phyloP scores from a whole-genome alignment of 352 stramenopile species.

The Pythium utonaiense region DNA sequence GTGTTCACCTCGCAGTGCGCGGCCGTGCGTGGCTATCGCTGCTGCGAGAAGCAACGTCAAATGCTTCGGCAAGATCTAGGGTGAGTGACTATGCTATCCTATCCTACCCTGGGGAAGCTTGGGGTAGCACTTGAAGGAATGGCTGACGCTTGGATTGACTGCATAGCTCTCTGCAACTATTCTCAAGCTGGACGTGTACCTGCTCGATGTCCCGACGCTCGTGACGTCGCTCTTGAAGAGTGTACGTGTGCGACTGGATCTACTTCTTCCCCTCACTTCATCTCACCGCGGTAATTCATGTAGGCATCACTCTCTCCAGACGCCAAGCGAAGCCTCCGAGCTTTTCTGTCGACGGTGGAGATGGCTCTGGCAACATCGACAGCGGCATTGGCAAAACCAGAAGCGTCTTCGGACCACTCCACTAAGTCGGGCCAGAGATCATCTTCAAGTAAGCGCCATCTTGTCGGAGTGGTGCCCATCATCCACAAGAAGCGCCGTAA shows the following conservation, averaged over 20 bases:
- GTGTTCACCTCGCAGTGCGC: constrained; percentile 8
- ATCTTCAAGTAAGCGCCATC: constrained; percentile 11
- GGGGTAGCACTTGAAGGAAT: too few relatives aligned
- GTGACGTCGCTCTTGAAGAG: constrained; percentile 17
- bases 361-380: not conserved
- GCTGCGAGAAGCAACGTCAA: constrained; percentile 13
- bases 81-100: not conserved
- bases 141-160: too few relatives aligned
- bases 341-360: not conserved
- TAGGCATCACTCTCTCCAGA: not conserved
- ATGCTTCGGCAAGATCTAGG: constrained; percentile 14
- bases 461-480: constrained; percentile 26
- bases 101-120: too few relatives aligned
- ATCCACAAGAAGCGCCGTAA: constrained; percentile 24
- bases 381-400: not conserved
- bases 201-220: constrained; percentile 23
- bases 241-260: constrained; percentile 1
- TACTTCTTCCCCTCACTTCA: not conserved
- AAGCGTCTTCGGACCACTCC: not conserved
- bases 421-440: not conserved
- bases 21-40: constrained; percentile 19
- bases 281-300: not conserved
- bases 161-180: constrained; percentile 21
- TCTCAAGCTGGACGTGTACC: constrained; percentile 31
- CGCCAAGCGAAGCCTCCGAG: not conserved